These are phyloP conservation scores for Coemansia sp. DNA, from an alignment of 192 early-diverging fungal genomes.

Conservation along the genomic window DNA sequence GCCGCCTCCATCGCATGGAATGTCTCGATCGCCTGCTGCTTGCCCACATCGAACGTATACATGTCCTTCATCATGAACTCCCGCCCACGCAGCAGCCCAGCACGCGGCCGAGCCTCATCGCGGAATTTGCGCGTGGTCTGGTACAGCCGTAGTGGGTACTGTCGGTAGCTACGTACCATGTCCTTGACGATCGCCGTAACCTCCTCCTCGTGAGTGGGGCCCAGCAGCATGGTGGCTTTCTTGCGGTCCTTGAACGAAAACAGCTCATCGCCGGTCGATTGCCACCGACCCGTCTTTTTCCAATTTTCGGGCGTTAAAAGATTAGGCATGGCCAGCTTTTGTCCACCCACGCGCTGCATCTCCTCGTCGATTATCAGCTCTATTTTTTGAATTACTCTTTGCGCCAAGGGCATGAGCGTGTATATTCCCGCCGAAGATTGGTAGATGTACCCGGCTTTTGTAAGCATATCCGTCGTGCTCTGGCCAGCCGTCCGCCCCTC, in stretches of 20 bases:
- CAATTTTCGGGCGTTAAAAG: constrained; percentile 68
- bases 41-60: constrained; percentile 80
- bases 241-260: constrained; percentile 82
- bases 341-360: constrained; percentile 70
- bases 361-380: constrained; percentile 79
- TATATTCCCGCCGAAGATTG: constrained; percentile 86
- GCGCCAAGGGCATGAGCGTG: constrained; percentile 77
- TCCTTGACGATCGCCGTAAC: constrained; percentile 71
- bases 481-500: not conserved
- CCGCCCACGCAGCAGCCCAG: constrained; percentile 77
- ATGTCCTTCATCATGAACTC: constrained; percentile 98
- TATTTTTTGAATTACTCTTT: constrained; percentile 72
- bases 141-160: constrained; percentile 82
- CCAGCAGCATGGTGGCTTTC: constrained; percentile 63
- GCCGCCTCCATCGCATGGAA: constrained; percentile 74
- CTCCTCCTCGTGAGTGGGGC: constrained; percentile 93
- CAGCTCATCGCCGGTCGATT: constrained; percentile 63
- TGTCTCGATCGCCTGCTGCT: constrained; percentile 66
- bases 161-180: constrained; percentile 65
- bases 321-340: constrained; percentile 70
- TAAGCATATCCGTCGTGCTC: constrained; percentile 30
- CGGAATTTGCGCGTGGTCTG: constrained; percentile 86
- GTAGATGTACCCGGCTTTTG: constrained; percentile 53
- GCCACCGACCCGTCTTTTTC: constrained; percentile 80
- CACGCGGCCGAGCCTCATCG: constrained; percentile 80